Evolutionary conservation across 441 rosid genomes (phyloP), one percentile per base, ranked within the genome.

Genomic region (Caryocar brasiliense): DNA sequence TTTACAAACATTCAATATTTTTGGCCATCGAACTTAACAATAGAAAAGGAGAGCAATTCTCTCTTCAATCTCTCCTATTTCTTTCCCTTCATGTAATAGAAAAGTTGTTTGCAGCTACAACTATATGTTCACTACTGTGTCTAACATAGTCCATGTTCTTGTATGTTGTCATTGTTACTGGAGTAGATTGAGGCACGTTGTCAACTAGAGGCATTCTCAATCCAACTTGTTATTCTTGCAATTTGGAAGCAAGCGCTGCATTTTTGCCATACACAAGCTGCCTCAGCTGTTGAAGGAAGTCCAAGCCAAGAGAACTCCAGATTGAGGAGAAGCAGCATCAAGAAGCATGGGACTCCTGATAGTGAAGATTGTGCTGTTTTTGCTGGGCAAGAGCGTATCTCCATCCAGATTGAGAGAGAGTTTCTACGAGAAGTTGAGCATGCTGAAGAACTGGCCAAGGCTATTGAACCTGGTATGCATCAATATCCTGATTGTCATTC

Each of bases 171-270:
- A 3, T 46, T 52, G 22, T 53, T 67, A 26, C 56, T 58, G 66
- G 53, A 51, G 61, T 49, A 91, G 98, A 66, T 70, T 17, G 67
- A 66, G 56, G 71, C 69, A 35, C 73, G 70, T 40, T 74, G 33
- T 58, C 78, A 70, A 34, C 72, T 87, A 59, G 91, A 87, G 58
- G 98, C 89, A 50, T 91, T 91, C 80, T 87, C 98, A 5, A 74
- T 91, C 53, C 94, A 91, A 67, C 78, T 91, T 66, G 95, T 80
- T 61, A 75, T 85, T 61, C 91, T 87, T 26, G 98, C 96, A 58
- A 81, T 91, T 38, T 87, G 96, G 96, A 91, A 85, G 77, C 96
- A 83, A 63, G 96, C 93, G 18, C 64, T 87, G 62, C 75, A 87
- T 75, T 81, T 87, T 58, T 85, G 96, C 72, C 98, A 91, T 65